Conservation (phyloP, 2,329 filamentous ascomycete genomes). For the Diaporthe velutina region DNA sequence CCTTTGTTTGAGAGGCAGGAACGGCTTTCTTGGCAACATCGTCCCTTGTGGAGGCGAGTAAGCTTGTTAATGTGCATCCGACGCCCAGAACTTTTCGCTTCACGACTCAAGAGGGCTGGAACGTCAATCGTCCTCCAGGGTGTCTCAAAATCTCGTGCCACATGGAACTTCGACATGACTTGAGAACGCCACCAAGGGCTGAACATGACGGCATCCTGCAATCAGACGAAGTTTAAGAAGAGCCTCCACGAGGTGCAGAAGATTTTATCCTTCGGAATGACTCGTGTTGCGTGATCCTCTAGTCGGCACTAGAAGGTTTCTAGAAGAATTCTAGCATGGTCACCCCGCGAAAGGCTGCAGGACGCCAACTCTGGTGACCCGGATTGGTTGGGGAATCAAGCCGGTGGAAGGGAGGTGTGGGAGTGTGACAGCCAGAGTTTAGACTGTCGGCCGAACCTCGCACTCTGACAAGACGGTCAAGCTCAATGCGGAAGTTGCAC, state of each 20-base stretch:
- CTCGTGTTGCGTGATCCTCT: slow-evolving; percentile 13
- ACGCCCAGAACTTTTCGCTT: not conserved
- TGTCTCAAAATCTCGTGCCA: not conserved
- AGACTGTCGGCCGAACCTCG: slow-evolving; percentile 3
- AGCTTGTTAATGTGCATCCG: slow-evolving; percentile 2
- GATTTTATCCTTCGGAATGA: slow-evolving; percentile 24
- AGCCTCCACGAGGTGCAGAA: slow-evolving; percentile 2
- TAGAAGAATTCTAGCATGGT: slow-evolving; percentile 16
- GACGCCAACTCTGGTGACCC: not conserved
- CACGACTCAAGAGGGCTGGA: slow-evolving; percentile 10
- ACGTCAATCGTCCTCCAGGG: not conserved
- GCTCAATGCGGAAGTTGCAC: not conserved
- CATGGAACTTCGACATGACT: slow-evolving; percentile 17
- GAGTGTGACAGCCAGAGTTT: slow-evolving; percentile 20
- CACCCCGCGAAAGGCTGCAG: slow-evolving; percentile 11
- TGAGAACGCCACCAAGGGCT: slow-evolving; percentile 23
- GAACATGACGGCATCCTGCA: slow-evolving; percentile 6
- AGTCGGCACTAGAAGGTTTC: slow-evolving; percentile 30
- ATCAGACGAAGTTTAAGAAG: not conserved
- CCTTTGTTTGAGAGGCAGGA: slow-evolving; percentile 16
- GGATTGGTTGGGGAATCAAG: slow-evolving; percentile 28
- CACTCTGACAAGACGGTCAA: slow-evolving; percentile 23
- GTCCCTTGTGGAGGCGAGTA: not conserved
- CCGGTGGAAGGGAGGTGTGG: slow-evolving; percentile 11
- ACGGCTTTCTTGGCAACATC: slow-evolving; percentile 21